Evolutionary conservation across 257 asterid genomes (phyloP), one percentile per base, ranked within the genome.

Genomic region (Scutellaria baicalensis): DNA sequence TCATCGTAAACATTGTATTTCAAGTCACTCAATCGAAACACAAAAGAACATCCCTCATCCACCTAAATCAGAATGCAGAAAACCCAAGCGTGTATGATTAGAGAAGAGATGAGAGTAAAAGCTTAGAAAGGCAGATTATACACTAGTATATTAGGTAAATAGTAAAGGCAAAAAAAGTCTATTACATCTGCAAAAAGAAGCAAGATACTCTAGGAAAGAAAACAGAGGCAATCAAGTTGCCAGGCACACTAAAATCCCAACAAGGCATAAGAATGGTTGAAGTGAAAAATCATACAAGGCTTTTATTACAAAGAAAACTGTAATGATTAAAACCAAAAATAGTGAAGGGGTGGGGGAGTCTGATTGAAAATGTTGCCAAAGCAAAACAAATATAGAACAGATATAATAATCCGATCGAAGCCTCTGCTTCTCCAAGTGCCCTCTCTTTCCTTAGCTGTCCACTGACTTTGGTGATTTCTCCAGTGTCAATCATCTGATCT

Each of bases 241-340:
- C 76, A 70, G 47, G 68, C 73, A 60, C 40, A 56, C 71, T 48
- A 62, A 70, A 70, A 50, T 71, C 42, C 65, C 76, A 65, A 76
- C 45, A 47, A 47, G 14, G 67, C 73, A 64, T 23, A 76, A 49
- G 71, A 83, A 77, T 75, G 64, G 64, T 65, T 17, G 70, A 49
- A 76, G 43, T 20, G 21, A 74, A 80, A 78, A 78, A 76, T 67
- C 76, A 73, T 81, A 70, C 78, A 73, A 42, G 23, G 44, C 52
- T 23, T 64, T 83, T 78, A 81, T 81, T 78, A 79, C 81, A 73
- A 59, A 43, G 56, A 55, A 54, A 84, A 75, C 68, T 73, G 77
- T 80, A 73, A 73, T 39, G 43, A 64, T 58, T 27, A 64, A 66
- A 74, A 73, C 63, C 50, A 50, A 71, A 21, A 67, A 38, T 23